A percentile compares a stretch with the other conserved stretches of the same genome.
phyloP scores from a whole-genome alignment of 768 basidiomycete species.

The Leucogyrophana mollusca region DNA sequence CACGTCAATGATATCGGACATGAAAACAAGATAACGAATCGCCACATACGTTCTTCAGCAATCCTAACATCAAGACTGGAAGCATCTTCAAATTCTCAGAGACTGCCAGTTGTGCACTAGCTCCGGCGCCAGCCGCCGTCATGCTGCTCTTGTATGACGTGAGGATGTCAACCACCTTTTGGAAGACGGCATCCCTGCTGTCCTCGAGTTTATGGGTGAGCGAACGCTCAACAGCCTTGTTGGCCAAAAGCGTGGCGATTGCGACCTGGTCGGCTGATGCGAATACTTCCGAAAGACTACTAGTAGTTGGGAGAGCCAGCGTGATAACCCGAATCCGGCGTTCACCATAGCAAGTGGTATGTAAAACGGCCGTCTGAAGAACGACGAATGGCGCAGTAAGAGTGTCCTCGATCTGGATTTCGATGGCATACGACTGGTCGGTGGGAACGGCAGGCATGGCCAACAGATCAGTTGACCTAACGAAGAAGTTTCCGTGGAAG shows the following conservation, averaged over 20 bases:
- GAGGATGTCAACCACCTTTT: constrained; percentile 83
- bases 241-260: constrained; percentile 78
- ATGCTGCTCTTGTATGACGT: constrained; percentile 93
- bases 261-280: constrained; percentile 90
- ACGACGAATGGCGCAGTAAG: constrained; percentile 90
- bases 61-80: constrained; percentile 83
- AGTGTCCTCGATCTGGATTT: constrained; percentile 93
- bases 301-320: constrained; percentile 83
- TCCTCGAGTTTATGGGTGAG: constrained; percentile 88
- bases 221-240: constrained; percentile 90
- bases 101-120: constrained; percentile 90
- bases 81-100: constrained; percentile 95
- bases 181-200: constrained; percentile 78
- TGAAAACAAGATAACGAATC: not conserved
- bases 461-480: constrained; percentile 93
- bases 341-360: constrained; percentile 93
- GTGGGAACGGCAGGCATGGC: constrained; percentile 97
- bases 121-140: constrained; percentile 91
- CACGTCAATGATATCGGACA: constrained; percentile 1
- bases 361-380: constrained; percentile 90
- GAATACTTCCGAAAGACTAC: constrained; percentile 84
- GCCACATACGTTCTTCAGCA: constrained; percentile 85
- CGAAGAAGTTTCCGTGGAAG: constrained; percentile 99
- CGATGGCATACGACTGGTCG: constrained; percentile 95
- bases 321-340: constrained; percentile 91